A percentile compares a stretch with the other conserved stretches of the same genome.
These are phyloP conservation scores for Aquilaria yunnanensis DNA, from an alignment of 345 rosid genomes.

Conservation along the genomic window DNA sequence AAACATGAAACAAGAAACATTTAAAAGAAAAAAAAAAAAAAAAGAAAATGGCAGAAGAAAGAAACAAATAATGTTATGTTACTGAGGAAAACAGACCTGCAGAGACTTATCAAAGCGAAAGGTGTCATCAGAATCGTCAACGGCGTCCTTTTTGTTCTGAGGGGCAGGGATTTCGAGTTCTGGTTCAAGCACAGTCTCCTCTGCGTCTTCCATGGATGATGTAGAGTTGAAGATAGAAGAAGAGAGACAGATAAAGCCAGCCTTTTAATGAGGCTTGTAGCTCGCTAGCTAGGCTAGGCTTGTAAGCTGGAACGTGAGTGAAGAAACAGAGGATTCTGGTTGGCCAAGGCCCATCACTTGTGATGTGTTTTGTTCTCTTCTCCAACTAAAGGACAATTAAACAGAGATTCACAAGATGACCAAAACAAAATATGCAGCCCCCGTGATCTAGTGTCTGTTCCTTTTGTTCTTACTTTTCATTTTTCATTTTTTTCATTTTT, in stretches of 20 bases:
- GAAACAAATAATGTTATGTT: neutral
- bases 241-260: neutral
- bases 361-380: neutral
- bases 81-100: constrained; percentile 22
- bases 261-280: neutral
- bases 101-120: constrained; percentile 48
- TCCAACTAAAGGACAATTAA: constrained; percentile 7
- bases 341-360: neutral
- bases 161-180: constrained; percentile 11
- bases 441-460: constrained; percentile 36
- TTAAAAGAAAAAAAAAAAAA: neutral
- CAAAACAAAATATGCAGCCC: constrained; percentile 21
- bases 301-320: neutral
- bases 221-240: neutral
- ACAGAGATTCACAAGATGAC: constrained; percentile 29
- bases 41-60: neutral
- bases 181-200: constrained; percentile 16
- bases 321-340: constrained; percentile 12
- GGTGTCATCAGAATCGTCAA: constrained; percentile 22
- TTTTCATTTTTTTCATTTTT: no score
- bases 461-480: neutral
- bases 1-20: neutral
- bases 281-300: neutral
- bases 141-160: constrained; percentile 19
- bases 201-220: constrained; percentile 1